Base-by-base conservation (phyloP, 305 asterid species). In the Solanum hybrid region DNA sequence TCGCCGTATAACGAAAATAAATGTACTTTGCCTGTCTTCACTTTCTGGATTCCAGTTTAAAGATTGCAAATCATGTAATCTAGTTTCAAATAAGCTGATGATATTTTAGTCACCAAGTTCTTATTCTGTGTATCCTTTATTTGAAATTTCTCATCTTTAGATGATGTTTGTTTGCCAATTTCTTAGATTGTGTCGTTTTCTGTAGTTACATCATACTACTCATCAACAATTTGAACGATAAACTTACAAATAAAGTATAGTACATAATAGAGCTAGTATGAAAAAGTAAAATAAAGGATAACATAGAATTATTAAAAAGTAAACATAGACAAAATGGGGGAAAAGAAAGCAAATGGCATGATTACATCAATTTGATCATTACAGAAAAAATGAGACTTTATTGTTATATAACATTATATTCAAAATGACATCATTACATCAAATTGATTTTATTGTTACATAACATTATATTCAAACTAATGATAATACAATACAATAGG, bases 11-110 rank as follows among this genome's bases (percentile, higher is more conserved):
- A 8, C 3, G 73, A 20, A 28, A 42, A 82, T 42, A 83, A 42
- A 83, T 83, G 73, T 42, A 28, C 24, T 82, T 40, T 40, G 36
- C 67, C 37, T 8, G 87, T 83, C 71, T 13, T 42, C 6, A 42
- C 73, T 83, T 42, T 0, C 37, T 26, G 73, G 1, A 42, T 42
- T 42, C 39, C 28, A 42, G 73, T 42, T 83, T 28, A 20, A 42
- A 34, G 16, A 35, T 35, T 35, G 85, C 85, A 78, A 78, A 35
- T 35, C 51, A 20, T 78, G 85, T 78, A 78, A 78, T 78, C 18
- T 35, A 11, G 20, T 78, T 78, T 78, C 85, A 78, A 78, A 78
- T 78, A 78, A 78, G 85, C 20, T 22, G 31, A 78, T 78, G 85
- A 22, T 35, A 5, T 77, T 33, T 0, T 77, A 77, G 46, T n/a